Percentiles rank a stretch among this genome's conserved stretches.
Evolutionary conservation across 352 stramenopile genomes (phyloP).

Genomic region (Phytophthora pluvialis): DNA sequence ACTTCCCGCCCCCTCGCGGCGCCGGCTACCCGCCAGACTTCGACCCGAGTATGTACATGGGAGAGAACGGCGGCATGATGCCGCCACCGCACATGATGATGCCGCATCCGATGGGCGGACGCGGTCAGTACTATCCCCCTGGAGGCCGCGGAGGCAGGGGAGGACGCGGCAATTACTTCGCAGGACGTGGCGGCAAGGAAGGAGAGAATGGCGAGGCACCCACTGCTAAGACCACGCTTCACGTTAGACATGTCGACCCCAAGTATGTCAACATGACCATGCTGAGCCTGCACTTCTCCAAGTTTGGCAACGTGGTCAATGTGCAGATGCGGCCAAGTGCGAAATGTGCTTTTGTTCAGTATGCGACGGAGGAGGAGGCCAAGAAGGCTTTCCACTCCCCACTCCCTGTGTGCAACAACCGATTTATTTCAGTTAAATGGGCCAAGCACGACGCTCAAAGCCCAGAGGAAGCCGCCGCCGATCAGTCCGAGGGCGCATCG

Average conservation of each 20-base stretch:
- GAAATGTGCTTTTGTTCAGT: constrained; percentile 88
- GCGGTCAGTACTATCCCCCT: constrained; percentile 49
- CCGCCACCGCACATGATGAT: constrained; percentile 76
- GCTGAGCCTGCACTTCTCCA: constrained; percentile 87
- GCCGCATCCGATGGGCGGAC: constrained; percentile 60
- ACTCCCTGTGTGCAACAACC: constrained; percentile 90
- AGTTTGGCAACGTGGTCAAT: constrained; percentile 91
- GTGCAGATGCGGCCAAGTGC: constrained; percentile 86
- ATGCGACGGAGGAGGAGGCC: constrained; percentile 80
- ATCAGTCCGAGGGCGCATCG: constrained; percentile 41
- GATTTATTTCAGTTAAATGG: constrained; percentile 90
- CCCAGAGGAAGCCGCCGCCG: constrained; percentile 52
- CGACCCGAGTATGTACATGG: constrained; percentile 72
- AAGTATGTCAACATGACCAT: constrained; percentile 92
- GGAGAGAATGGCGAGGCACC: constrained; percentile 35
- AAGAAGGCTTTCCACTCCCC: constrained; percentile 89
- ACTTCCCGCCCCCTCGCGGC: constrained; percentile 50
- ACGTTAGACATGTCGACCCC: constrained; percentile 85
- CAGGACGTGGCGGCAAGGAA: constrained; percentile 41
- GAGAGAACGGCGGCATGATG: constrained; percentile 66
- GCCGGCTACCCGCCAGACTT: constrained; percentile 61
- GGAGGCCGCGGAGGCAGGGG: constrained; percentile 51
- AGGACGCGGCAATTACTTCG: constrained; percentile 42
- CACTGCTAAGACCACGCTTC: constrained; percentile 73
- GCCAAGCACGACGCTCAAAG: constrained; percentile 83